A percentile compares a stretch with the other conserved stretches of the same genome.
phyloP scores from a whole-genome alignment of 176 grass and related monocot species.

The Triticum urartu region DNA sequence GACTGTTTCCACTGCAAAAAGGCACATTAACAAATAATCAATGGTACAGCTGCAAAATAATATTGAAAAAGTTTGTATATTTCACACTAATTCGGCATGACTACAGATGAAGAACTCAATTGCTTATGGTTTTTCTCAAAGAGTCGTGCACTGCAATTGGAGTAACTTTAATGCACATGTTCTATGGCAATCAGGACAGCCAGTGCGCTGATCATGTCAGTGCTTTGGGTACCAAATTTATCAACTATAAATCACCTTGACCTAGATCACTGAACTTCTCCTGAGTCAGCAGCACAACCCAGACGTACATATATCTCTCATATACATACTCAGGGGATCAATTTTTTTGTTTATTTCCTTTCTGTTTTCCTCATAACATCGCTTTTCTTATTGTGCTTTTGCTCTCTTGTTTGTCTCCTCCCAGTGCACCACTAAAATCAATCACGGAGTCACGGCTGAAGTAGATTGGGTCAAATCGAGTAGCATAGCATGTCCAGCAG shows the following conservation, averaged over 20 bases:
- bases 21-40: too few relatives aligned
- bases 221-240: neutral
- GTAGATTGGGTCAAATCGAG: too few relatives aligned
- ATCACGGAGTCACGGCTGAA: too few relatives aligned
- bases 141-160: neutral
- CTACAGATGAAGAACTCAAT: neutral
- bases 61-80: neutral
- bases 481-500: too few relatives aligned
- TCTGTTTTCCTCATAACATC: too few relatives aligned
- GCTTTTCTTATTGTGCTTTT: too few relatives aligned
- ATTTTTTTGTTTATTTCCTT: too few relatives aligned
- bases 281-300: slow-evolving; percentile 65
- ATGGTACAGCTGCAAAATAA: neutral
- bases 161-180: neutral
- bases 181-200: neutral
- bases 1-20: too few relatives aligned
- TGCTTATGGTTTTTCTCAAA: neutral
- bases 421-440: too few relatives aligned
- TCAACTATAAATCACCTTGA: slow-evolving; percentile 2
- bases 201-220: neutral
- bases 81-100: neutral
- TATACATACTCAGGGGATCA: too few relatives aligned
- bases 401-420: too few relatives aligned
- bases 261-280: slow-evolving; percentile 72
- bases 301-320: slow-evolving; percentile 41